Evolutionary conservation across 2,329 filamentous ascomycete species (phyloP), one percentile per base, ranked within the genome.

Genomic region (Hypoxylon sp.): DNA sequence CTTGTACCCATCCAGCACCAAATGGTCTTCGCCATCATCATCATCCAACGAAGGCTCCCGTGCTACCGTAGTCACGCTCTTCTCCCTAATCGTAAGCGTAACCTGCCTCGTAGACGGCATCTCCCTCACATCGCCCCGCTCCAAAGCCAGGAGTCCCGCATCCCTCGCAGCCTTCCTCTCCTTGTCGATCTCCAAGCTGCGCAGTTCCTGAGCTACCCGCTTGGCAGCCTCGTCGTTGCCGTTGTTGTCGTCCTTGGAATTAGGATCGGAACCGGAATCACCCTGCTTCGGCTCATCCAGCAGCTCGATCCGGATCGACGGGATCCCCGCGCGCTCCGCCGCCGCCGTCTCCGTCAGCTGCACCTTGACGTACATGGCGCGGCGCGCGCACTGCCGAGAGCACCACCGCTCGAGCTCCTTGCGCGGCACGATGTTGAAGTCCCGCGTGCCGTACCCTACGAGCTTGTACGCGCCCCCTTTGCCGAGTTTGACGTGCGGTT

Each of bases 321-420:
- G 82, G 31, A 86, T 85, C 3, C 87, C 89, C 4, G 87, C 87
- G 57, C 94, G 86, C 80, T 96, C 89, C 94, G 94, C 97, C 0
- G 92, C 93, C 0, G 94, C 93, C 69, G 92, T 91, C 77, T 96
- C 92, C 71, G 88, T 91, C 42, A 98, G 87, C 83, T 99, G 96
- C 24, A 97, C 92, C 76, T 94, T 93, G 73, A 98, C 86, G 79
- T 94, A 97, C 72, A 97, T 84, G 2, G 93, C 94, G 53, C 93
- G 87, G 71, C 89, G 88, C 1, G 92, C 92, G 81, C 96, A 99
- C 42, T 85, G 85, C 60, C 91, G 85, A 0, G 91, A 93, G 80
- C 96, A 99, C 93, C 94, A 99, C 80, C 90, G 92, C 81, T 96
- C 93, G 14, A 94, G 80, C 75, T 93, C 89, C 71, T 89, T 88